Base-by-base conservation (phyloP, 345 rosid species). In the Syzygium aromaticum region DNA sequence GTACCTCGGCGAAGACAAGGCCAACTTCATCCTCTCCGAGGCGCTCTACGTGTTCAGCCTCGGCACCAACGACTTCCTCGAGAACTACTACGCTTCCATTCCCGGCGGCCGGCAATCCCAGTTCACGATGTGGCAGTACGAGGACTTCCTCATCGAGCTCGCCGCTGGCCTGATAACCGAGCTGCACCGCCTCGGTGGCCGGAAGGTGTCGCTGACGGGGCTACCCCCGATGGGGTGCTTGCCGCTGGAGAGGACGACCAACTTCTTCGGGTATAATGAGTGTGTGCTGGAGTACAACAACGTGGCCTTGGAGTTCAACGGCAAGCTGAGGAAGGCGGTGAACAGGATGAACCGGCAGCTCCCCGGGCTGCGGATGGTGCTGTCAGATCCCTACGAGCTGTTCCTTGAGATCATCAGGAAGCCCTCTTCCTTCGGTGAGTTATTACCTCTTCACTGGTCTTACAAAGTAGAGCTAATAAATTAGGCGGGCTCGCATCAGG, bases 221-320 rank as follows among this genome's bases (percentile, higher is more conserved):
- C 51, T 94, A 14, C 94, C 94, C 52, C 98, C 98, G 16, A 94
- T 95, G 98, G 98, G 96, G 43, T 95, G 98, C 84, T 85, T 95
- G 93, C 98, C 96, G 22, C 51, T 95, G 51, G 95, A 95, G 89
- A 91, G 95, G 83, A 77, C 92, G 43, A 89, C 91, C n/a, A 94
- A 95, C 77, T 16, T 94, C 63, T 11, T 92, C 63, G 86, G 86
- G 19, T 61, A 52, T 7, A 14, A 89, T 27, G 89, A 73, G 7
- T 95, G 98, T 67, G 80, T 87, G 6, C 84, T 86, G 11, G 87
- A 89, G 43, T 95, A 92, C 89, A 94, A 94, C 88, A 84, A 33
- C 7, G 95, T 92, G 57, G 98, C 92, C 12, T 0, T 33, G 87
- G 94, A 90, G 67, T 95, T 91, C 89, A 95, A 95, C 73, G 89